Base-by-base conservation (phyloP, 2,329 filamentous ascomycete species). In the Trichoderma guizhouense region DNA sequence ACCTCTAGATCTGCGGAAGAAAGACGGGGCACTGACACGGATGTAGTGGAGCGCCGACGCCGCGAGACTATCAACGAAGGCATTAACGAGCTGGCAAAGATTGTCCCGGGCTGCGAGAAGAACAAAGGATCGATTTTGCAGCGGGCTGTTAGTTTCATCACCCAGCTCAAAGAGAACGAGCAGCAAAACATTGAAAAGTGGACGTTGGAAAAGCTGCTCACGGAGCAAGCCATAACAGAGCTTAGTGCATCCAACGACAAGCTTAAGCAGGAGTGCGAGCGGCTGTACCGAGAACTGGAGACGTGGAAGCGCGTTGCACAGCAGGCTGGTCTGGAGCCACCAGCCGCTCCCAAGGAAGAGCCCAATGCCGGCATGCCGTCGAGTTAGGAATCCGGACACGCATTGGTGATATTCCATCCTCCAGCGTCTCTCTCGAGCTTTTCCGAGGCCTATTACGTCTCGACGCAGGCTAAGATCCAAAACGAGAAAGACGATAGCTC, bases 41-140 rank as follows among this genome's bases (percentile, higher is more conserved):
- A 34, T 32, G 15, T 69, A 98, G 96, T 99, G 74, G 96, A 99
- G 83, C 94, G 96, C 73, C 93, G 96, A 72, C 94, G 96, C 58
- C 93, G 96, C 74, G 96, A 99, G 83, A 98, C 96, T 0, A 99
- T 99, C 81, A 99, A 99, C 76, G 96, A 99, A 83, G 96, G 96
- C 64, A 99, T 99, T 77, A 98, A 98, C 79, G 96, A 98, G 82
- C 89, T 99, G 34, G 93, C 95, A 76, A 98, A 98, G 84, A 97
- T 99, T 75, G 96, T 99, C 0, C 96, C 96, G 0, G 94, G 94
- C 15, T 98, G 95, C 78, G 96, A 99, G 83, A 99, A 98, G 87
- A 98, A 99, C 86, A 99, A 99, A 83, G 96, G 96, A 0, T 97
- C 94, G 3, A 98, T 99, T 75, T 86, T 99, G 47, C 93, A 97